These are phyloP conservation scores for Fomes fomentarius DNA, from an alignment of 1,284 basidiomycete species.

Conservation along the genomic window DNA sequence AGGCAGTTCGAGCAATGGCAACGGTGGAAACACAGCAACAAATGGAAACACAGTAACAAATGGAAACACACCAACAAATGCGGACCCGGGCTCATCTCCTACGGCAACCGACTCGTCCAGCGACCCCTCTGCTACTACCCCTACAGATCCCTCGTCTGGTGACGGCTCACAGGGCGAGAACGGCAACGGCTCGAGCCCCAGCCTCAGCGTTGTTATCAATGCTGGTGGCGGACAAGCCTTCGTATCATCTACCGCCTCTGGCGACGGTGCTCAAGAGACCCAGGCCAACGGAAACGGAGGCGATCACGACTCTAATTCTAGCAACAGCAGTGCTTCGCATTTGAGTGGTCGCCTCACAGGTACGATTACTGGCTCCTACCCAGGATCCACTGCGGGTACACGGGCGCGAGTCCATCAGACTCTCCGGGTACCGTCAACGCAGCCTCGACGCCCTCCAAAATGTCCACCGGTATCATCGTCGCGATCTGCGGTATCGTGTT, in stretches of 20 bases:
- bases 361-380: constrained; percentile 4
- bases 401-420: constrained; percentile 4
- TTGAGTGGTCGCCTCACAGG: background rate
- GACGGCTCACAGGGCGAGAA: constrained; percentile 1
- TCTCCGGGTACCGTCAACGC: constrained; percentile 1
- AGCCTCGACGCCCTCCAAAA: constrained; percentile 6
- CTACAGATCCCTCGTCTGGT: background rate
- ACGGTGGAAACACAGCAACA: background rate
- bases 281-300: background rate
- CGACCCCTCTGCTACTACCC: constrained; percentile 5
- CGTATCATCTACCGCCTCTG: constrained; percentile 3
- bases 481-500: constrained; percentile 18
- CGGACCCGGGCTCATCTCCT: no score
- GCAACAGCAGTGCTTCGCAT: background rate
- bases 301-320: background rate
- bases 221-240: constrained; percentile 18
- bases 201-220: constrained; percentile 3
- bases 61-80: no score
- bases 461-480: constrained; percentile 19
- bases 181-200: background rate
- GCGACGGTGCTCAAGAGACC: background rate
- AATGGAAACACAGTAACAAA: no score
- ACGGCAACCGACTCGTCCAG: background rate
- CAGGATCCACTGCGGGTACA: constrained; percentile 2
- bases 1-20: background rate